Evolutionary conservation across 306 rosid genomes (phyloP), one percentile per base, ranked within the genome.

Genomic region (Oxytropis ochrocephala): DNA sequence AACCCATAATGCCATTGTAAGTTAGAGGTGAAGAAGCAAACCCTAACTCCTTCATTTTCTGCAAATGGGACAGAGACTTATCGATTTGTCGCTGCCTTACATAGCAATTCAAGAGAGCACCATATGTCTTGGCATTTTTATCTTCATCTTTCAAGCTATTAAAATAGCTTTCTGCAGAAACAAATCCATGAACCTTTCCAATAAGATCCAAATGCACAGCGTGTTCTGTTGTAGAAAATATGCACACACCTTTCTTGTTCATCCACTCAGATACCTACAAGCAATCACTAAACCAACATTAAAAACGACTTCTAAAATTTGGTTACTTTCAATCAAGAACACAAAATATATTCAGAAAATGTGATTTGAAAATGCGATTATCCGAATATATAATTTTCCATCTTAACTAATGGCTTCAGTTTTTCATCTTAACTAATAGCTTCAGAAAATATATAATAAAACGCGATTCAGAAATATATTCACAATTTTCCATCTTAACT

Each of bases 201-300:
- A 85, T 79, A 54, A 87, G 80, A 85, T 90, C 95, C 83, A 94
- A 83, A 76, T 94, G 96, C 87, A 90, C 92, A 0, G 92, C 98
- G 60, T 94, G 90, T 38, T 94, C 90, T 11, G 39, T 46, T 0
- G 88, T 36, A 7, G 95, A 76, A 70, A 90, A 94, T 64, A 85
- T 78, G 86, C 96, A 94, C 13, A 87, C 78, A 13, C 92, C 92
- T 42, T 64, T 88, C 69, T 74, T 56, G 19, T 78, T 74, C 98
- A 90, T 90, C 98, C 97, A 90, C 75, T 90, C 91, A 29, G 94
- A 94, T 46, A 90, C 81, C 98, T 94, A 83, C 81, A 69, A 7
- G 85, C 81, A 69, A 7, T 63, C 81, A 70, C 21, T 11, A 14
- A 65, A 9, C n/a, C 42, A 69, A 30, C 71, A 61, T 30, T 16